Percentiles rank a stretch among this genome's conserved stretches.
Evolutionary conservation across 2,329 filamentous ascomycete species (phyloP).

Genomic region (Diaporthe velutina): DNA sequence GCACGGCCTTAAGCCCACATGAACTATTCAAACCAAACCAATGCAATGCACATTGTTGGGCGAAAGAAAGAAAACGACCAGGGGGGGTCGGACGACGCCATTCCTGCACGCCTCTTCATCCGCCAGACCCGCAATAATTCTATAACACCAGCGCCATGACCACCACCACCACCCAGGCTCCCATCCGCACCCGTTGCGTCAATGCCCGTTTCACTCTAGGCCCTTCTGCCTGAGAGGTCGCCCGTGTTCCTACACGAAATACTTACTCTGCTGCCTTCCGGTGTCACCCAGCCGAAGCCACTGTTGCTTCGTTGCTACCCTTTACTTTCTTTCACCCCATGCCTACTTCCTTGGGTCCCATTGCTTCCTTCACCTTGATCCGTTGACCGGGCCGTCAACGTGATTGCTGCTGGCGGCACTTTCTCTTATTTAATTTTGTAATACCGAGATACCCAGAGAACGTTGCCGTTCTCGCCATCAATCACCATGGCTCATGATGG

Average conservation of each 20-base stretch:
- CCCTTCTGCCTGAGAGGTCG: neutral
- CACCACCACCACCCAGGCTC: conserved; percentile 1
- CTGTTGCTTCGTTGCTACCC: conserved; percentile 18
- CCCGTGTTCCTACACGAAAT: conserved; percentile 8
- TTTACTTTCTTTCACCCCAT: conserved; percentile 1
- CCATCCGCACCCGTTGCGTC: conserved; percentile 17
- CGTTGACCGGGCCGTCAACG: neutral
- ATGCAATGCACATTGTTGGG: conserved; percentile 12
- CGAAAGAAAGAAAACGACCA: neutral
- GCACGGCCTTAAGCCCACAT: conserved; percentile 4
- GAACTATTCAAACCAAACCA: conserved; percentile 29
- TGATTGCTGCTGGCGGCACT: conserved; percentile 32
- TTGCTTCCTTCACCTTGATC: neutral
- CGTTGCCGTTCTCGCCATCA: neutral
- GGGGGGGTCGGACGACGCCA: conserved; percentile 3
- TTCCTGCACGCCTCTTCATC: conserved; percentile 20
- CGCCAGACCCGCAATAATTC: conserved; percentile 21
- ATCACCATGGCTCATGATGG: conserved; percentile 21
- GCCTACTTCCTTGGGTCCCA: neutral
- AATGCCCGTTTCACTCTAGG: conserved; percentile 21
- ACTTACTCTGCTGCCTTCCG: conserved; percentile 25
- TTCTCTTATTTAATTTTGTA: conserved; percentile 26
- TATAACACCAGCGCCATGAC: conserved; percentile 22
- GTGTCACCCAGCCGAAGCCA: conserved; percentile 1
- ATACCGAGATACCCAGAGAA: neutral